Evolutionary conservation across 2,329 filamentous ascomycete genomes (phyloP), one percentile per base, ranked within the genome.

Genomic region (Penicillium italicum): DNA sequence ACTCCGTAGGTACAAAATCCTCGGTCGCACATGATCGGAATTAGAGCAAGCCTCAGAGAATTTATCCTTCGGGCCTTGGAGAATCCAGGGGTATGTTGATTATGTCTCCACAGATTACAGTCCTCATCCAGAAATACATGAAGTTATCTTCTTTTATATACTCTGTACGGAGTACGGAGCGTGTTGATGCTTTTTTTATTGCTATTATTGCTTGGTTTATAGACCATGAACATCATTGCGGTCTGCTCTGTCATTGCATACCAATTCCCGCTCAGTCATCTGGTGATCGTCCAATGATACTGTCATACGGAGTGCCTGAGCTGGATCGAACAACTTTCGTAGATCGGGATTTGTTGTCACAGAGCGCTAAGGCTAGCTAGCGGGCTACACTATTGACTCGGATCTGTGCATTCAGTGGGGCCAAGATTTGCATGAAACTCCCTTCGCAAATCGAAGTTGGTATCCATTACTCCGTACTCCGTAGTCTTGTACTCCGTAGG

Each of bases 351-450:
- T 48, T 36, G 12, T 24, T 10, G 30, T 31, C 16, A 36, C 18
- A 24, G n/a, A 22, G 36, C 57, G 50, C 57, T 59, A 62, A 50
- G 14, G 40, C 42, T 11, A 11, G 37, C 11, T 62, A 63, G 59
- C 50, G 57, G 56, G 33, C 33, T 59, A 56, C 56, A 45, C 62
- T 63, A 64, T 64, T 58, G 57, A 57, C 40, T 43, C 37, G 43
- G 28, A 56, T 59, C 42, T 24, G 11, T 18, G 22, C 10, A 14
- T 47, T 45, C 12, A 20, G 28, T 38, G 46, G 36, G 53, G 24
- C 59, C 49, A 57, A 58, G 42, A 47, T 33, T 41, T 14, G 28
- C 20, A 52, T 36, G 28, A 33, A 34, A 47, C 42, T 26, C 41
- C 43, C 20, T 45, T 44, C 12, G 30, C 8, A 3, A 33, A 20